Conservation (phyloP, 2,329 filamentous ascomycete species). For the Berkeleyomyces rouxiae region DNA sequence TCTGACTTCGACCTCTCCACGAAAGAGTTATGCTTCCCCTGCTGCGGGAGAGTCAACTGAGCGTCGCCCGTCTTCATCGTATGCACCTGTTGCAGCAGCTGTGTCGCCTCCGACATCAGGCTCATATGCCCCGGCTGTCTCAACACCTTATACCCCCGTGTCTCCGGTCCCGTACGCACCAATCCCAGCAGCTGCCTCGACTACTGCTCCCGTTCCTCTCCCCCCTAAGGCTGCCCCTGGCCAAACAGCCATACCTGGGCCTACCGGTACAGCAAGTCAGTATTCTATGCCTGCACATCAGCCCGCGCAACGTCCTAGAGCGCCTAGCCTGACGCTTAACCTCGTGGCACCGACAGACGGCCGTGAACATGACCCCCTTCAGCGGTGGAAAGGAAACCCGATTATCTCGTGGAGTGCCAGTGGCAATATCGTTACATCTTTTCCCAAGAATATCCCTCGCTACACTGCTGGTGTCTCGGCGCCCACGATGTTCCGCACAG, state of each 20-base stretch:
- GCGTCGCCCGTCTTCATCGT: constrained; percentile 38
- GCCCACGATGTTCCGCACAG: constrained; percentile 65
- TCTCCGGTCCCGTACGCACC: neutral
- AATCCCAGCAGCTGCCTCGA: neutral
- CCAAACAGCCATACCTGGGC: constrained; percentile 3
- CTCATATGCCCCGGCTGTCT: neutral
- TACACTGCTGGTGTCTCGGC: constrained; percentile 58
- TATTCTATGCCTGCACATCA: constrained; percentile 12
- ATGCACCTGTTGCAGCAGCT: constrained; percentile 22
- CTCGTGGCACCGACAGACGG: constrained; percentile 48
- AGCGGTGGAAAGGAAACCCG: constrained; percentile 82
- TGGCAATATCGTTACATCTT: constrained; percentile 65
- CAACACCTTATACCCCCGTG: neutral
- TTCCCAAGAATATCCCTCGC: constrained; percentile 75
- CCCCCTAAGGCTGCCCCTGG: constrained; percentile 15
- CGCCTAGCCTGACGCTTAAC: constrained; percentile 38
- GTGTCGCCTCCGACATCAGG: constrained; percentile 1
- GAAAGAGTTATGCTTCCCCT: constrained; percentile 3
- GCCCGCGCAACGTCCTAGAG: constrained; percentile 28
- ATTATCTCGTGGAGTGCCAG: constrained; percentile 80
- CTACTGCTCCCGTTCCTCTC: neutral
- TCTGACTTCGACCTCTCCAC: constrained; percentile 1
- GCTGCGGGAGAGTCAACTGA: constrained; percentile 15
- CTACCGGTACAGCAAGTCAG: constrained; percentile 9
- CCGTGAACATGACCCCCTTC: constrained; percentile 55